Percentiles rank a stretch among this genome's conserved stretches.
These are phyloP conservation scores for Clavulina sp. DNA, from an alignment of 768 basidiomycete genomes.

Conservation along the genomic window DNA sequence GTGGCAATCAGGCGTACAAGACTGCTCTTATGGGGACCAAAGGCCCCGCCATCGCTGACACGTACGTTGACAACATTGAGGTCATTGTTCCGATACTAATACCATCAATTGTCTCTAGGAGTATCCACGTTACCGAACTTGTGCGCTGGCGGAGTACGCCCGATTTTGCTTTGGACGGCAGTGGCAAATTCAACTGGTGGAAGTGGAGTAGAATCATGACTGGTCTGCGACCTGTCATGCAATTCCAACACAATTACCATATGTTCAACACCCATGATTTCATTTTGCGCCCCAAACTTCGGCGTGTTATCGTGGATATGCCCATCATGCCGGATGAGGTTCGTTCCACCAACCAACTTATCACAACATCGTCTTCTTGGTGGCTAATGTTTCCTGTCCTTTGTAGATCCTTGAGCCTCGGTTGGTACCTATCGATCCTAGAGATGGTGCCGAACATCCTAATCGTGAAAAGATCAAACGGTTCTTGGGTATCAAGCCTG, in stretches of 20 bases:
- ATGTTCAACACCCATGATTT: neutral
- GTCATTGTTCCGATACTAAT: neutral
- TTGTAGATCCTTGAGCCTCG: neutral
- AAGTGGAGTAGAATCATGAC: constrained; percentile 34
- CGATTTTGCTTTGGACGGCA: constrained; percentile 48
- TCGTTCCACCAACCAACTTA: neutral
- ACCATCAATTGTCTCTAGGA: constrained; percentile 30
- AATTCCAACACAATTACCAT: neutral
- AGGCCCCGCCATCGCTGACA: constrained; percentile 68
- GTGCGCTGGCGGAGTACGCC: constrained; percentile 74
- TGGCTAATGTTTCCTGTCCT: neutral
- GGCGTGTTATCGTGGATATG: neutral
- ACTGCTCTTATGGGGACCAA: constrained; percentile 73
- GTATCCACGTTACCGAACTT: constrained; percentile 81
- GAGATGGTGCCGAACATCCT: neutral
- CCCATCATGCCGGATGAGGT: neutral
- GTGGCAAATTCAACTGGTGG: constrained; percentile 77
- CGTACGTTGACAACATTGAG: constrained; percentile 18
- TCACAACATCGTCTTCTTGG: neutral
- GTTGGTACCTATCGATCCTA: neutral
- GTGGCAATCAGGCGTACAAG: constrained; percentile 82
- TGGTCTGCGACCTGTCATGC: neutral
- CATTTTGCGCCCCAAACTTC: neutral
- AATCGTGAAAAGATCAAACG: neutral
- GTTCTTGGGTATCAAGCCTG: no score